These are phyloP conservation scores for Lentinula lateritia DNA, from an alignment of 768 basidiomycete species.

Conservation along the genomic window DNA sequence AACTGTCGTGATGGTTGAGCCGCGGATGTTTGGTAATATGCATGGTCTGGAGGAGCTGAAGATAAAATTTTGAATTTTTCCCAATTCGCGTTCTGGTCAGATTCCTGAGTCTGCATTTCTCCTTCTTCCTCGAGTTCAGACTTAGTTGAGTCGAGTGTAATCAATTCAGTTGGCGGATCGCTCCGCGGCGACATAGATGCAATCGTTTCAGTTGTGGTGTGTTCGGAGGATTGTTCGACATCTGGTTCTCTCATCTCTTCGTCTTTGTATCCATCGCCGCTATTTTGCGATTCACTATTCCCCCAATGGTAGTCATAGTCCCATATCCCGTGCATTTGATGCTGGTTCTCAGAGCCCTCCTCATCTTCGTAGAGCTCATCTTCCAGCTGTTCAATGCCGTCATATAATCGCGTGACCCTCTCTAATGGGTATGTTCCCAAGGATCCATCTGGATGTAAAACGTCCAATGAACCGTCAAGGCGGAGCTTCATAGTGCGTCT, in stretches of 20 bases:
- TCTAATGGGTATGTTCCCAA: constrained; percentile 51
- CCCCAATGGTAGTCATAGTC: constrained; percentile 30
- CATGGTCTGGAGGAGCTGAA: constrained; percentile 76
- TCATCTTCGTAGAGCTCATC: constrained; percentile 63
- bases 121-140: neutral
- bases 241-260: constrained; percentile 31
- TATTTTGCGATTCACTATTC: constrained; percentile 37
- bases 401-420: constrained; percentile 70
- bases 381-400: constrained; percentile 76
- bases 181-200: neutral
- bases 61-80: constrained; percentile 78
- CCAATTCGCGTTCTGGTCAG: constrained; percentile 39
- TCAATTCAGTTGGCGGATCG: neutral
- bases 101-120: constrained; percentile 9
- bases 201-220: constrained; percentile 6
- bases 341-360: constrained; percentile 37
- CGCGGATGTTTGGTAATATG: constrained; percentile 59
- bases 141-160: neutral
- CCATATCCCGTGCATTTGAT: constrained; percentile 44
- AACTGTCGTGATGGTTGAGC: constrained; percentile 70
- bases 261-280: constrained; percentile 28
- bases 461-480: constrained; percentile 67
- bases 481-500: constrained; percentile 45
- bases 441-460: constrained; percentile 60
- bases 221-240: constrained; percentile 22